These are phyloP conservation scores for Clonostachys rhizophaga DNA, from an alignment of 2,329 filamentous ascomycete genomes.

Conservation along the genomic window DNA sequence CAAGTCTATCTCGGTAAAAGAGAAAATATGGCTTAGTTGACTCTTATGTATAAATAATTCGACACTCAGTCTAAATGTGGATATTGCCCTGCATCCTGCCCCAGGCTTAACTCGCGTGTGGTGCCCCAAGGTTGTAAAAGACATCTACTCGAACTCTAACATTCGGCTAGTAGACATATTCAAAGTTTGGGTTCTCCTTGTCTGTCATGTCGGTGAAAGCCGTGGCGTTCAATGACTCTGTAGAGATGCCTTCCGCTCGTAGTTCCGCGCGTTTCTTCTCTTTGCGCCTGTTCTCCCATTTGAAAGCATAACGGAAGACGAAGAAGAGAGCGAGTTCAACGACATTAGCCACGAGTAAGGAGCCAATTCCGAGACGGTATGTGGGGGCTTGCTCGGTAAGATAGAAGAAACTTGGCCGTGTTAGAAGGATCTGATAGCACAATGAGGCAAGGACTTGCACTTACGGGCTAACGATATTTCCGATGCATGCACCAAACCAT, in stretches of 20 bases:
- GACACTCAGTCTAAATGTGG: no score
- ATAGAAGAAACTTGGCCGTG: constrained; percentile 45
- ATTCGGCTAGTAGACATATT: constrained; percentile 25
- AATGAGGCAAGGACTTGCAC: no score
- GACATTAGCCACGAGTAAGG: constrained; percentile 32
- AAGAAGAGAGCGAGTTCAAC: constrained; percentile 30
- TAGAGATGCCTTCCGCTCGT: constrained; percentile 13
- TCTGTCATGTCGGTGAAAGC: constrained; percentile 36
- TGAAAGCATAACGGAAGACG: constrained; percentile 28
- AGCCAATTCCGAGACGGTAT: constrained; percentile 32
- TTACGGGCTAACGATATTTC: constrained; percentile 53
- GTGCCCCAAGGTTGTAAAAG: no score
- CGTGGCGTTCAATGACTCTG: constrained; percentile 18
- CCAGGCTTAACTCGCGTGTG: no score
- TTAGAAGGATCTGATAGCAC: no score
- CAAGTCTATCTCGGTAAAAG: no score
- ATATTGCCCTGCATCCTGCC: no score
- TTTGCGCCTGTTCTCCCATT: constrained; percentile 31
- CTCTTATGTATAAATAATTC: no score
- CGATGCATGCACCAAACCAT: constrained; percentile 55
- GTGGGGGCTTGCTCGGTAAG: constrained; percentile 41
- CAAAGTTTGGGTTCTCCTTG: constrained; percentile 34
- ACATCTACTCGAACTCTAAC: no score
- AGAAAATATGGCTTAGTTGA: no score
- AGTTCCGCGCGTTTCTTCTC: constrained; percentile 23